Evolutionary conservation across 2,329 filamentous ascomycete genomes (phyloP).

Genomic region (Xenoacremonium recifei): DNA sequence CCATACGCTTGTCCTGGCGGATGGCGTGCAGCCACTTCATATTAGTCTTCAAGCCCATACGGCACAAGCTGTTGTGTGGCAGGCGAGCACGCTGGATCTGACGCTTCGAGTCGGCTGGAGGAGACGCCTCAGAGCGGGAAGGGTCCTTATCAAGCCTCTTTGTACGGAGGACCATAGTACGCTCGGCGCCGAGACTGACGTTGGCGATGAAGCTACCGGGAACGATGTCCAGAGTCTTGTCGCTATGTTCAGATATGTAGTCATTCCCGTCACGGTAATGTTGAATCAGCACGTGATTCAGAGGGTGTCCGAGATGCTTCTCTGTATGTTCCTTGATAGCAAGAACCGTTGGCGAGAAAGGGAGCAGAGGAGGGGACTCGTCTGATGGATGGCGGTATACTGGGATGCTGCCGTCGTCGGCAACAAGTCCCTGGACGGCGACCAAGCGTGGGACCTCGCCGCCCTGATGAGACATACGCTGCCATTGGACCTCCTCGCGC

Average conservation of each 20-base stretch:
- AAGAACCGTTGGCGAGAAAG: constrained; percentile 73
- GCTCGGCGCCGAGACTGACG: constrained; percentile 86
- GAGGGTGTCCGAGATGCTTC: constrained; percentile 67
- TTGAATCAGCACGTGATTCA: constrained; percentile 94
- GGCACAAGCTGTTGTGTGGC: constrained; percentile 86
- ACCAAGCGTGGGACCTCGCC: constrained; percentile 90
- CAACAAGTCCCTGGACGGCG: constrained; percentile 77
- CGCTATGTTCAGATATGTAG: constrained; percentile 93
- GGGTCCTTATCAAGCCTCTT: constrained; percentile 59
- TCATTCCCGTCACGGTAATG: constrained; percentile 87
- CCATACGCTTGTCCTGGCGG: constrained; percentile 75
- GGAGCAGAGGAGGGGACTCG: constrained; percentile 73
- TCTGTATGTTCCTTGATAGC: constrained; percentile 69
- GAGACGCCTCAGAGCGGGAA: constrained; percentile 17
- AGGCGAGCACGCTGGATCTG: constrained; percentile 67
- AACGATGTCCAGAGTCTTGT: constrained; percentile 92
- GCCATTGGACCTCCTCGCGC: constrained; percentile 77
- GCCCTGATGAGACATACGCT: constrained; percentile 88
- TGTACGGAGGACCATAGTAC: constrained; percentile 85
- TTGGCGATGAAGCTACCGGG: constrained; percentile 84
- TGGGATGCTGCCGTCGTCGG: constrained; percentile 70
- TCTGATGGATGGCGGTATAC: constrained; percentile 96
- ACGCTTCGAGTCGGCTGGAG: constrained; percentile 32
- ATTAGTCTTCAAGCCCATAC: constrained; percentile 80
- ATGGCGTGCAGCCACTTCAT: constrained; percentile 91